phyloP scores from a whole-genome alignment of 1,284 basidiomycete genomes.

The Cutaneotrichosporon daszewskae region DNA sequence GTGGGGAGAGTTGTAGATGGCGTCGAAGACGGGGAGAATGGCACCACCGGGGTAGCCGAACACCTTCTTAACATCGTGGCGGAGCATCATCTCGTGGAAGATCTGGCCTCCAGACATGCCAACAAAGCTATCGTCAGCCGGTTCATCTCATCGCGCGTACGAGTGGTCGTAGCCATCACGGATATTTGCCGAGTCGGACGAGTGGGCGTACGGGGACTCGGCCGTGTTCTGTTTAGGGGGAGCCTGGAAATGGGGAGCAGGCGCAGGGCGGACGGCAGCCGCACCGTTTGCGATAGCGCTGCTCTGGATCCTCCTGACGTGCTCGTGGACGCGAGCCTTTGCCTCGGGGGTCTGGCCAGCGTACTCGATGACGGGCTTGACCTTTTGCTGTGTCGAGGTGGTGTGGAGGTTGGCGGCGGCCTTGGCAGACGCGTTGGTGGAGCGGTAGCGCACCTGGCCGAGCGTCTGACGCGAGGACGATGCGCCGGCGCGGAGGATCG shows the following conservation, averaged over 20 bases:
- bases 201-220: conserved; percentile 17
- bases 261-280: conserved; percentile 51
- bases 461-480: conserved; percentile 16
- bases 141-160: conserved; percentile 31
- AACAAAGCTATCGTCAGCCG: conserved; percentile 59
- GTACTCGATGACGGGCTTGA: conserved; percentile 16
- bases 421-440: conserved; percentile 13
- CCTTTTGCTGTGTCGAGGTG: conserved; percentile 22
- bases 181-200: conserved; percentile 14
- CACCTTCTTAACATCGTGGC: conserved; percentile 91
- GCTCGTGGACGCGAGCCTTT: conserved; percentile 61
- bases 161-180: conserved; percentile 35
- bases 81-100: conserved; percentile 99
- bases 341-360: conserved; percentile 39
- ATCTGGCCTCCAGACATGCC: conserved; percentile 95
- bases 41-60: conserved; percentile 98
- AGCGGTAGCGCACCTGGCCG: conserved; percentile 23
- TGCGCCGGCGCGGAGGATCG: conserved; percentile 13
- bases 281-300: conserved; percentile 56
- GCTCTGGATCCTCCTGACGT: conserved; percentile 61
- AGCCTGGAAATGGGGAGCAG: conserved; percentile 45
- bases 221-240: conserved; percentile 34
- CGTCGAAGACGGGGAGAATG: conserved; percentile 97
- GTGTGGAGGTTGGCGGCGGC: conserved; percentile 22
- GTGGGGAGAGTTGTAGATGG: conserved; percentile 92